phyloP scores from a whole-genome alignment of 2,329 filamentous ascomycete genomes.

The Allantophomopsis lycopodina region DNA sequence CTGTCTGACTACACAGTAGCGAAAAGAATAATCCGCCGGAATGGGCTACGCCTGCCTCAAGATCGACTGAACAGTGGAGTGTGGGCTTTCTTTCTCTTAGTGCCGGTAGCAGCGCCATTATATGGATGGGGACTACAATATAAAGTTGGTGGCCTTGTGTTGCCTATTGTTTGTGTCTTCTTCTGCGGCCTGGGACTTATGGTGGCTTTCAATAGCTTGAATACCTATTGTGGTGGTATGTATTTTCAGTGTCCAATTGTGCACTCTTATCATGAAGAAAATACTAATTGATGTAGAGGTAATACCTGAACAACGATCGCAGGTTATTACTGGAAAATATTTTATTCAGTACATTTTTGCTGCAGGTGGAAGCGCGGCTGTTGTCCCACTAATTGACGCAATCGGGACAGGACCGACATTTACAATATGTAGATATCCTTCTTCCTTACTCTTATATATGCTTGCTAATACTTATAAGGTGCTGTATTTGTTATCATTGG shows the following conservation, averaged over 20 bases:
- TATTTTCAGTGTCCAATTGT: too few species aligned
- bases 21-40: conserved; percentile 22
- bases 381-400: conserved; percentile 6
- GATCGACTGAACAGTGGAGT: conserved; percentile 20
- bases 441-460: too few species aligned
- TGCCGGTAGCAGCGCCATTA: conserved; percentile 18
- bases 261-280: too few species aligned
- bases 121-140: conserved; percentile 23
- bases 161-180: conserved; percentile 21
- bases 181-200: conserved; percentile 21
- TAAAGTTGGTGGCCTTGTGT: conserved; percentile 18
- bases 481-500: too few species aligned
- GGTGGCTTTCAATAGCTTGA: conserved; percentile 23
- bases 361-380: not conserved
- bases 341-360: conserved; percentile 17
- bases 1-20: conserved; percentile 26
- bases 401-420: conserved; percentile 13
- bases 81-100: conserved; percentile 15
- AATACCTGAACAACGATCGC: conserved; percentile 10
- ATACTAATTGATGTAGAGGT: conserved; percentile 10
- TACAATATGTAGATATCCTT: too few species aligned
- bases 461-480: too few species aligned
- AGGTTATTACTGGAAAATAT: conserved; percentile 19
- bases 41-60: conserved; percentile 16
- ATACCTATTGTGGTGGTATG: conserved; percentile 20